A percentile compares a stretch with the other conserved stretches of the same genome.
Evolutionary conservation across 2,329 filamentous ascomycete genomes (phyloP).

Genomic region (Paraphaeosphaeria sporulosa): DNA sequence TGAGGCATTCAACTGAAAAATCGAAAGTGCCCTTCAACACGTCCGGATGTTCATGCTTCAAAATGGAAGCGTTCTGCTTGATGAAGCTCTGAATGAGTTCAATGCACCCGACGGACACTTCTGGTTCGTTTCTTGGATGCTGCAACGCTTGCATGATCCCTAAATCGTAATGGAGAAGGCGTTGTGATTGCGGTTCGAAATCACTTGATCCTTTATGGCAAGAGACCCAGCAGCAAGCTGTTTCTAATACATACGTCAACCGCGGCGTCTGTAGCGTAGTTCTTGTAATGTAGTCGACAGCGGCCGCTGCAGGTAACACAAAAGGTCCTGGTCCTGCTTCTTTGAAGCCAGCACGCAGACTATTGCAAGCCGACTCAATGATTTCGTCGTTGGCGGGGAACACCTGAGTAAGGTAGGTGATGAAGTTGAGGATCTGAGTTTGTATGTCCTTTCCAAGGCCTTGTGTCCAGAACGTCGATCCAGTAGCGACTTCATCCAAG

Average conservation of each 20-base stretch:
- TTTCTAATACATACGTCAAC: constrained; percentile 73
- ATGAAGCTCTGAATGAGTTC: constrained; percentile 74
- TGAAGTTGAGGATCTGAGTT: constrained; percentile 59
- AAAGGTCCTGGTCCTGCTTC: constrained; percentile 79
- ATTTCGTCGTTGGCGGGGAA: constrained; percentile 71
- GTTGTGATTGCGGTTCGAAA: constrained; percentile 37
- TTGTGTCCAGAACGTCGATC: constrained; percentile 58
- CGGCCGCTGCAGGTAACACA: constrained; percentile 71
- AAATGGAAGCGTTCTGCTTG: constrained; percentile 65
- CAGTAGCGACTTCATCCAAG: constrained; percentile 61
- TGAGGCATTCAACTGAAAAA: constrained; percentile 74
- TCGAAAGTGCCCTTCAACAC: constrained; percentile 72
- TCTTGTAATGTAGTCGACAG: constrained; percentile 71
- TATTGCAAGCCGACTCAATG: constrained; percentile 73
- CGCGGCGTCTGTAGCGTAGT: constrained; percentile 68
- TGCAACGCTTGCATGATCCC: constrained; percentile 69
- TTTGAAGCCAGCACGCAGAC: constrained; percentile 77
- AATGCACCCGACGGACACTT: constrained; percentile 76
- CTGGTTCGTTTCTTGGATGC: constrained; percentile 70
- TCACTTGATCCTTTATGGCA: constrained; percentile 56
- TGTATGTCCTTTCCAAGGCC: constrained; percentile 60
- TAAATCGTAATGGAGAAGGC: constrained; percentile 66
- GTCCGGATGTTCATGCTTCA: constrained; percentile 66
- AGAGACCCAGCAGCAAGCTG: constrained; percentile 69
- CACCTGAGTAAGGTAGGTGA: constrained; percentile 58